These are phyloP conservation scores for Cyberlindnera bimundalis DNA, from an alignment of 805 yeast species.

Conservation along the genomic window DNA sequence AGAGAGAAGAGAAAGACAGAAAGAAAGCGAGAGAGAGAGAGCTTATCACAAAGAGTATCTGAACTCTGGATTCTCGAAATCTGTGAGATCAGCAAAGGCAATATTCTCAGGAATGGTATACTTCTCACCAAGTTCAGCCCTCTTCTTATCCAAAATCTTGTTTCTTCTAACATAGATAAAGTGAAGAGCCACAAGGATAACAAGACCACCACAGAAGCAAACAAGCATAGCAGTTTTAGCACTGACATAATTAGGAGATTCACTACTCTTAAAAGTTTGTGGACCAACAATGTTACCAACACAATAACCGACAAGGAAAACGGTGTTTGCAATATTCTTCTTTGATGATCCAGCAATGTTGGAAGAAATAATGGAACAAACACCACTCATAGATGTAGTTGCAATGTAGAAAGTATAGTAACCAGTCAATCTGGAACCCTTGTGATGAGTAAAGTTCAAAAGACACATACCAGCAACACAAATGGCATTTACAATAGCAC, in stretches of 20 bases:
- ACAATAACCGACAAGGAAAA: constrained; percentile 60
- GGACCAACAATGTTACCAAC: constrained; percentile 73
- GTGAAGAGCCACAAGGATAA: constrained; percentile 34
- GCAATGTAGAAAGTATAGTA: constrained; percentile 31
- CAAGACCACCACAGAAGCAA: constrained; percentile 14
- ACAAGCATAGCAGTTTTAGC: constrained; percentile 39
- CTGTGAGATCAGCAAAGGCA: constrained; percentile 45
- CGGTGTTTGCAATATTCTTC: constrained; percentile 54
- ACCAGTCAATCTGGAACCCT: constrained; percentile 26
- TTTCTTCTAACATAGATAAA: constrained; percentile 37
- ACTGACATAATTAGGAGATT: constrained; percentile 56
- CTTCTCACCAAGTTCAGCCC: constrained; percentile 25
- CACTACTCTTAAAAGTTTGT: constrained; percentile 54
- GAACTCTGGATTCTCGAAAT: constrained; percentile 30
- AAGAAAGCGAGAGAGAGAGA: no score
- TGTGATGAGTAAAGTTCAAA: constrained; percentile 9
- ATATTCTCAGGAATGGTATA: constrained; percentile 30
- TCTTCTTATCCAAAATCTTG: constrained; percentile 36
- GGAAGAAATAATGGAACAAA: constrained; percentile 34
- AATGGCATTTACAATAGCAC: constrained; percentile 6
- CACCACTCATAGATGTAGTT: constrained; percentile 34
- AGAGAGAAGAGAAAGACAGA: no score
- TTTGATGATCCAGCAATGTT: constrained; percentile 73
- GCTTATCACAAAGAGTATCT: constrained; percentile 23
- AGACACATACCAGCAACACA: constrained; percentile 14